Conservation (phyloP, 805 yeast genomes). For the Metschnikowia picachoensis region DNA sequence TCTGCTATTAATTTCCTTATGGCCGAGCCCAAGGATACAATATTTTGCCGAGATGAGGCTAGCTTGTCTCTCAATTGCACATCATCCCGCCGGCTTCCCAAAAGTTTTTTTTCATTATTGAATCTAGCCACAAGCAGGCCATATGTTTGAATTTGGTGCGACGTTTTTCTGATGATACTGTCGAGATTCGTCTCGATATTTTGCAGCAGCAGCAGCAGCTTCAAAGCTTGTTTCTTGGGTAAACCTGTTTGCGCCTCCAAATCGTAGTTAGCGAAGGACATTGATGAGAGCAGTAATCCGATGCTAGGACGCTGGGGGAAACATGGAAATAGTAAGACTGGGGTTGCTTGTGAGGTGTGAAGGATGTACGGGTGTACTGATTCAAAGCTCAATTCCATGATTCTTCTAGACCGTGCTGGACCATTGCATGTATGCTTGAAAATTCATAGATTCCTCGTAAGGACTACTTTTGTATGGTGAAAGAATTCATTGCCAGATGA, state of each 20-base stretch:
- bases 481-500: too few species aligned
- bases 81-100: slow-evolving; percentile 53
- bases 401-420: too few species aligned
- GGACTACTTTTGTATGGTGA: too few species aligned
- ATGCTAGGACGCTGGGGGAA: too few species aligned
- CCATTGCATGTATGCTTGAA: too few species aligned
- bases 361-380: too few species aligned
- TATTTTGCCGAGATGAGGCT: slow-evolving; percentile 33
- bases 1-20: slow-evolving; percentile 30
- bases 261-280: slow-evolving; percentile 56
- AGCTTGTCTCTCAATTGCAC: slow-evolving; percentile 29
- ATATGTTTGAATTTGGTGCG: slow-evolving; percentile 42
- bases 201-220: neutral
- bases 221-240: neutral
- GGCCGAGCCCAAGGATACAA: slow-evolving; percentile 28
- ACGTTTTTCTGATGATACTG: slow-evolving; percentile 30
- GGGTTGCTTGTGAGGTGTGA: too few species aligned
- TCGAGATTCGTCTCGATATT: slow-evolving; percentile 26
- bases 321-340: too few species aligned
- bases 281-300: slow-evolving; percentile 11
- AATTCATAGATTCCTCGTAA: too few species aligned
- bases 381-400: too few species aligned
- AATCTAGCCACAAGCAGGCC: slow-evolving; percentile 48
- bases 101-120: slow-evolving; percentile 44
- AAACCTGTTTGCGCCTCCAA: slow-evolving; percentile 43